phyloP scores from a whole-genome alignment of 2,329 filamentous ascomycete genomes.

The Aspergillus vadensis region DNA sequence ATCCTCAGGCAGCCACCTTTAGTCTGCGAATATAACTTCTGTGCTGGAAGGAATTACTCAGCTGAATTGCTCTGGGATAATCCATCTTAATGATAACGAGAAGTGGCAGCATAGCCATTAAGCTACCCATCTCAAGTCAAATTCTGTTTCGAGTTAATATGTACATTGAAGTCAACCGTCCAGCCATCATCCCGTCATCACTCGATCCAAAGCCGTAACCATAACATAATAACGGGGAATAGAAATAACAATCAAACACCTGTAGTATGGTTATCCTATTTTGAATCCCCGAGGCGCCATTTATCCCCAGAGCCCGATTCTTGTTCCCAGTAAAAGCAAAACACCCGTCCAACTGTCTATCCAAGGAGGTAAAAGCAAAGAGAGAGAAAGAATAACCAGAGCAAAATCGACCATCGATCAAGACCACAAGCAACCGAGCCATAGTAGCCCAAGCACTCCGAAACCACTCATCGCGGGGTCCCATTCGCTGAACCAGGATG shows the following conservation, averaged over 20 bases:
- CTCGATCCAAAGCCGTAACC: constrained; percentile 8
- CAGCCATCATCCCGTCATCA: constrained; percentile 1
- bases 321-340: constrained; percentile 26
- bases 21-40: neutral
- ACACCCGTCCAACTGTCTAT: constrained; percentile 38
- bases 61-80: neutral
- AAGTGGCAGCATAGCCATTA: constrained; percentile 15
- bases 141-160: constrained; percentile 22
- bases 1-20: neutral
- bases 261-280: constrained; percentile 29
- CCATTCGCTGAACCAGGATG: constrained; percentile 35
- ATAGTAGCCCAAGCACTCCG: constrained; percentile 17
- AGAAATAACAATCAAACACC: constrained; percentile 26
- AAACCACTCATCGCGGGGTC: constrained; percentile 32
- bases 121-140: constrained; percentile 9
- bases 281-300: constrained; percentile 31
- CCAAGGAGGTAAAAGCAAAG: constrained; percentile 25
- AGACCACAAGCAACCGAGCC: constrained; percentile 17
- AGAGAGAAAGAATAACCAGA: constrained; percentile 5
- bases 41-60: neutral
- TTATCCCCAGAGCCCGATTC: constrained; percentile 28
- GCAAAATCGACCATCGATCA: constrained; percentile 7
- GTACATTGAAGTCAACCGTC: constrained; percentile 30
- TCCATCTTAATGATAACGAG: neutral
- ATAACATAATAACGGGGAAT: constrained; percentile 22